Conservation (phyloP, 2,329 filamentous ascomycete genomes). For the Pseudogymnoascus sp. region DNA sequence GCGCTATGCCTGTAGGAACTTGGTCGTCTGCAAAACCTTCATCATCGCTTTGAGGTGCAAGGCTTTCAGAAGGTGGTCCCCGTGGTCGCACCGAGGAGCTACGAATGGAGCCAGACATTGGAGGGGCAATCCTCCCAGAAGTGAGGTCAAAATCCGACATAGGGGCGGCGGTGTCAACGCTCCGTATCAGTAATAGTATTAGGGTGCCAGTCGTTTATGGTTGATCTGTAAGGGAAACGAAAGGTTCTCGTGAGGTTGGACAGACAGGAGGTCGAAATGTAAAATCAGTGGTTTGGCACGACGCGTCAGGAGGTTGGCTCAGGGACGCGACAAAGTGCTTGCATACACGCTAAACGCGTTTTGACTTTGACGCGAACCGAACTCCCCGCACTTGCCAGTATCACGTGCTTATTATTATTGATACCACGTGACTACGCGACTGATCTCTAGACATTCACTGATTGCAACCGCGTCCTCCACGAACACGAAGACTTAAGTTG, state of each 20-base stretch:
- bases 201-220: conserved; percentile 12
- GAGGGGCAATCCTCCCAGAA: conserved; percentile 41
- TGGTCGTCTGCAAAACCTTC: conserved; percentile 59
- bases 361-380: neutral
- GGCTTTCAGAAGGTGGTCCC: conserved; percentile 52
- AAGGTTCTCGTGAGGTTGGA: conserved; percentile 14
- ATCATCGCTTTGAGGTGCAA: conserved; percentile 52
- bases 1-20: conserved; percentile 43
- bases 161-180: conserved; percentile 41
- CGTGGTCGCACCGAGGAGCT: conserved; percentile 27
- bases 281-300: conserved; percentile 10
- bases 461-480: neutral
- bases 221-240: conserved; percentile 6
- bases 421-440: neutral
- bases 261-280: conserved; percentile 14
- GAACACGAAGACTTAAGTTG: neutral
- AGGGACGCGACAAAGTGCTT: conserved; percentile 5
- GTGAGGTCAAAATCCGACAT: conserved; percentile 47
- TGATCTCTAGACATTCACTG: neutral
- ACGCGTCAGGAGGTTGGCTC: conserved; percentile 1
- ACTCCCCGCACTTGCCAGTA: neutral
- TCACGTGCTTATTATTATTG: neutral
- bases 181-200: conserved; percentile 20
- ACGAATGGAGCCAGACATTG: conserved; percentile 21
- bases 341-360: conserved; percentile 5